phyloP scores from a whole-genome alignment of 495 filamentous ascomycete species.

The Sporormia fimetaria region DNA sequence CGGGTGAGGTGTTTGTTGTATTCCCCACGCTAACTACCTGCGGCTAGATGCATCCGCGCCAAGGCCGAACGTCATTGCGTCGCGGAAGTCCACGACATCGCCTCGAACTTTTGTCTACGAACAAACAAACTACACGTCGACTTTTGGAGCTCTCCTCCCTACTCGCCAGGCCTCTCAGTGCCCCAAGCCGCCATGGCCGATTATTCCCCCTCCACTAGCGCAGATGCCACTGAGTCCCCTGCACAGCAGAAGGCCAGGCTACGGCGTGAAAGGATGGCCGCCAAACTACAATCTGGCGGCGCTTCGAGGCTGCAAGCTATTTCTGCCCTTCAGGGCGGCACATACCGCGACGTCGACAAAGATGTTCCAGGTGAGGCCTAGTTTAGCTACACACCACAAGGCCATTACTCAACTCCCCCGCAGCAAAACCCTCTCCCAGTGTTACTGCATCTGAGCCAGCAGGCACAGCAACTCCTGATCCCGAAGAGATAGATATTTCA shows the following conservation, averaged over 20 bases:
- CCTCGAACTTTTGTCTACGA: too few species aligned
- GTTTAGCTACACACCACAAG: not conserved
- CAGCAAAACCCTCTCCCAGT: constrained; percentile 4
- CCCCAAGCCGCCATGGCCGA: constrained; percentile 17
- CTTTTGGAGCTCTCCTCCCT: too few species aligned
- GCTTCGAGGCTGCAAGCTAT: constrained; percentile 73
- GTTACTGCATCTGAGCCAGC: constrained; percentile 7
- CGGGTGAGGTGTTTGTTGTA: too few species aligned
- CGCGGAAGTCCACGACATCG: not conserved
- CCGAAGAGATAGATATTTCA: constrained; percentile 65
- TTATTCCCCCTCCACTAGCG: constrained; percentile 8
- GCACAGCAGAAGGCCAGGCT: constrained; percentile 63
- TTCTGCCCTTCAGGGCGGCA: constrained; percentile 35
- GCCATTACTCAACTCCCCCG: not conserved
- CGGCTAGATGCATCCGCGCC: too few species aligned
- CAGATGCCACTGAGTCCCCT: constrained; percentile 36
- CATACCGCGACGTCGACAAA: constrained; percentile 12
- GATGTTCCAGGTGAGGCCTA: constrained; percentile 19
- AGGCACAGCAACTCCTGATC: constrained; percentile 40
- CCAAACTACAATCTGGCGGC: constrained; percentile 77
- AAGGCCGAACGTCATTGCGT: not conserved
- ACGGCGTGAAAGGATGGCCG: constrained; percentile 80
- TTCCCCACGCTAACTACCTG: too few species aligned
- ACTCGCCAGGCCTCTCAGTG: not conserved
- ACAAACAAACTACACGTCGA: not conserved